Base-by-base conservation (phyloP, 768 basidiomycete species). In the Rhodotorula graminis region DNA sequence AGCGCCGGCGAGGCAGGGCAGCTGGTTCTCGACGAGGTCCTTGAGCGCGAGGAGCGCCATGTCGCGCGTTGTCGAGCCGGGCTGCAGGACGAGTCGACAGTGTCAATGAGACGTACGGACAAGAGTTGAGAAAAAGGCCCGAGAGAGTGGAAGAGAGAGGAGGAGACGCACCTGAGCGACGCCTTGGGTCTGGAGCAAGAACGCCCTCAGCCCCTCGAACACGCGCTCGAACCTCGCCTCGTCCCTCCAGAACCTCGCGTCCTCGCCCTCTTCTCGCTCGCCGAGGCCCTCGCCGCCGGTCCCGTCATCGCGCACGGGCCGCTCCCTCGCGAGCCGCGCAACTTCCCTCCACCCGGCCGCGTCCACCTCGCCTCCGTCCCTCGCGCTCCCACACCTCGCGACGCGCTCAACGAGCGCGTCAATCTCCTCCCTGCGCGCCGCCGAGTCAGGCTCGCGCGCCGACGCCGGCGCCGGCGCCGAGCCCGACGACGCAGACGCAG, bases 21-120 rank as follows among this genome's bases (percentile, higher is more conserved):
- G 64, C 65, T 79, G 76, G 67, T 78, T 66, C 44, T 69, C 64
- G 27, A 77, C 73, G 25, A 79, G 49, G 42, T 76, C 71, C 49
- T 69, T 63, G 19, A 78, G 61, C 12, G 76, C 61, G 10, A 71
- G 52, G n/a, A 79, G 66, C 11, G 74, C 71, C 14, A 50, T n/a
- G n/a, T 72, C 72, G 44, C 65, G 52, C 5, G 44, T 29, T n/a
- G 33, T 29, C 33, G 33, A 23, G n/a, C 46, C 46, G 23, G 57
- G 19, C 47, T 71, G 59, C 11, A n/a, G n/a, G n/a, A n/a, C n/a
- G n/a, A n/a, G n/a, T n/a, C n/a, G n/a, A n/a, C n/a, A n/a, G n/a
- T n/a, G n/a, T n/a, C n/a, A n/a, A n/a, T n/a, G n/a, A n/a, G n/a
- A n/a, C n/a, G n/a, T n/a, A n/a, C n/a, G n/a, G n/a, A n/a, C n/a